These are phyloP conservation scores for Chrysosporium keratinophilum DNA, from an alignment of 2,329 filamentous ascomycete genomes.

Conservation along the genomic window DNA sequence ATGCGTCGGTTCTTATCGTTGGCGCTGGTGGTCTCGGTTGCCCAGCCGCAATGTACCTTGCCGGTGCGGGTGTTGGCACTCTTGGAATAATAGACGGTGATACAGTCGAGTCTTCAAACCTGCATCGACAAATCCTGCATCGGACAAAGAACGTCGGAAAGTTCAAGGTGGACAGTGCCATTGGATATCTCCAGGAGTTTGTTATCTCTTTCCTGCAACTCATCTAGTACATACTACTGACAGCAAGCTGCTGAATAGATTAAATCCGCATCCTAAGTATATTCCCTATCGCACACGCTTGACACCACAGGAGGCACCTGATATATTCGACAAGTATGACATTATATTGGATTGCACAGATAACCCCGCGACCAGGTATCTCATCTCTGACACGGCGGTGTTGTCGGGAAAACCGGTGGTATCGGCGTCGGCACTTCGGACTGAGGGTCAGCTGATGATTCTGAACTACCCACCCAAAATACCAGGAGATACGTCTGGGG, in stretches of 20 bases:
- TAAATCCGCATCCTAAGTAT: conserved; percentile 64
- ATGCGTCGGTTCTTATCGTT: conserved; percentile 64
- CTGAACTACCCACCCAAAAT: conserved; percentile 67
- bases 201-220: conserved; percentile 15
- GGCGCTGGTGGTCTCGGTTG: conserved; percentile 86
- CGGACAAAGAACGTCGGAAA: conserved; percentile 58
- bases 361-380: conserved; percentile 79
- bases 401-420: conserved; percentile 68
- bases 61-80: conserved; percentile 74
- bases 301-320: conserved; percentile 55
- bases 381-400: conserved; percentile 84
- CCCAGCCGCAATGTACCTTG: conserved; percentile 84
- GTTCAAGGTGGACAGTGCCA: conserved; percentile 70
- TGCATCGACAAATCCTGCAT: conserved; percentile 87
- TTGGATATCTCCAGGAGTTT: conserved; percentile 48
- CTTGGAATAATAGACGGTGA: conserved; percentile 83
- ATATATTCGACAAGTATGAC: conserved; percentile 62
- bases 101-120: conserved; percentile 74
- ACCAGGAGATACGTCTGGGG: conserved; percentile 48
- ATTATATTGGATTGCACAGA: conserved; percentile 91
- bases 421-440: conserved; percentile 78
- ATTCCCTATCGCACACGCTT: conserved; percentile 54
- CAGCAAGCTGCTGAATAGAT: conserved; percentile 33
- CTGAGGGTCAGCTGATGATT: conserved; percentile 80
- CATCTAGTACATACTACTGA: neutral